Conservation (phyloP, 805 yeast species). For the Lipomyces sp. region DNA sequence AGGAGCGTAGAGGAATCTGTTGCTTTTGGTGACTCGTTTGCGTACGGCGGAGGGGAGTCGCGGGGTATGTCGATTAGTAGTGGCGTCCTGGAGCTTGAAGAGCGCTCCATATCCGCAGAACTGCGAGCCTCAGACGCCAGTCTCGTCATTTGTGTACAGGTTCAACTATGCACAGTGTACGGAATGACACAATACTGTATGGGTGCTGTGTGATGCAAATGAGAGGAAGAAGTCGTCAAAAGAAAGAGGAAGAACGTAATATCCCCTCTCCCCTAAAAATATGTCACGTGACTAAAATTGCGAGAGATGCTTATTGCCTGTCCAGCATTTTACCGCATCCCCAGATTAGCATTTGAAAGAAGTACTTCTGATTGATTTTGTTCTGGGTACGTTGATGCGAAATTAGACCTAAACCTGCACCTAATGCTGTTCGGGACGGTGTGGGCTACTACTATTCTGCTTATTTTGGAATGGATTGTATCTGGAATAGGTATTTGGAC, state of each 20-base stretch:
- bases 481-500: not conserved
- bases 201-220: not conserved
- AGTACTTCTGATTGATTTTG: not conserved
- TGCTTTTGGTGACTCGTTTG: conserved; percentile 26
- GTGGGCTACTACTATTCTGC: not conserved
- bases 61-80: conserved; percentile 25
- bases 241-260: not conserved
- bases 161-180: not conserved
- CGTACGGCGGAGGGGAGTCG: conserved; percentile 26
- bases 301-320: no score
- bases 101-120: not conserved
- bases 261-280: no score
- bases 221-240: not conserved
- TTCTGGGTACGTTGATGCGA: not conserved
- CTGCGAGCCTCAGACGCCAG: conserved; percentile 15
- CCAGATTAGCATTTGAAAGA: not conserved
- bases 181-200: not conserved
- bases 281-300: no score
- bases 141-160: conserved; percentile 10
- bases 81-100: conserved; percentile 14
- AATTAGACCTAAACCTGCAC: not conserved
- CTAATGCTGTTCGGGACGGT: not conserved
- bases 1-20: conserved; percentile 22
- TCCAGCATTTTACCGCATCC: not conserved
- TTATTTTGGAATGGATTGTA: not conserved